phyloP scores from a whole-genome alignment of 495 filamentous ascomycete species.

The Pseudoneurospora amorphoporcata region DNA sequence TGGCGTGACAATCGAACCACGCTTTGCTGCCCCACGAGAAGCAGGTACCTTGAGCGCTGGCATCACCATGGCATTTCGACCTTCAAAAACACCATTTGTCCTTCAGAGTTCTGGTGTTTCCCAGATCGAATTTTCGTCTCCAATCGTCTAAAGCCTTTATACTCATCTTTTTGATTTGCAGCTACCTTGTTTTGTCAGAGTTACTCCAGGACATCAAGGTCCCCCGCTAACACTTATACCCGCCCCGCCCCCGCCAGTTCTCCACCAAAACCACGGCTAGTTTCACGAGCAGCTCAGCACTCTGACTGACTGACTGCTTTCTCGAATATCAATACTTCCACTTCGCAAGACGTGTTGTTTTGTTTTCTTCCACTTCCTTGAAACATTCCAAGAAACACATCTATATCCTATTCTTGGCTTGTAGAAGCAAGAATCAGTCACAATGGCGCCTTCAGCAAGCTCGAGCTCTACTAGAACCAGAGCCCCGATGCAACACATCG shows the following conservation, averaged over 20 bases:
- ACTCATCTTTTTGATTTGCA: background rate
- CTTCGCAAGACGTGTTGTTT: background rate
- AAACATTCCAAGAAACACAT: background rate
- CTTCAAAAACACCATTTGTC: background rate
- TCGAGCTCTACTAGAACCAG: background rate
- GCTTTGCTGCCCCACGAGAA: background rate
- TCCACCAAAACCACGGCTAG: background rate
- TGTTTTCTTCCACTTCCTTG: background rate
- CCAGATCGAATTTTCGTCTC: background rate
- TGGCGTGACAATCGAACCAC: background rate
- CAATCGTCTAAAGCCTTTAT: background rate
- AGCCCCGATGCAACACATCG: conserved; percentile 47
- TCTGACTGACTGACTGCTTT: background rate
- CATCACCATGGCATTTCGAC: background rate
- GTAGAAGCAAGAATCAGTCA: background rate
- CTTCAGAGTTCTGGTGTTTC: background rate
- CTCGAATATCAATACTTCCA: background rate
- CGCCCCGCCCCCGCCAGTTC: background rate
- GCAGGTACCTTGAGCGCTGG: background rate
- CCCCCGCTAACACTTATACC: background rate
- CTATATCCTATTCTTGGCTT: background rate
- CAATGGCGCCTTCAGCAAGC: conserved; percentile 19
- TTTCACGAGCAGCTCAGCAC: background rate
- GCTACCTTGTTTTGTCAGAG: background rate
- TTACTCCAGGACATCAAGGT: background rate